phyloP scores from a whole-genome alignment of 2,329 filamentous ascomycete species.

The Colletotrichum theobromicola region DNA sequence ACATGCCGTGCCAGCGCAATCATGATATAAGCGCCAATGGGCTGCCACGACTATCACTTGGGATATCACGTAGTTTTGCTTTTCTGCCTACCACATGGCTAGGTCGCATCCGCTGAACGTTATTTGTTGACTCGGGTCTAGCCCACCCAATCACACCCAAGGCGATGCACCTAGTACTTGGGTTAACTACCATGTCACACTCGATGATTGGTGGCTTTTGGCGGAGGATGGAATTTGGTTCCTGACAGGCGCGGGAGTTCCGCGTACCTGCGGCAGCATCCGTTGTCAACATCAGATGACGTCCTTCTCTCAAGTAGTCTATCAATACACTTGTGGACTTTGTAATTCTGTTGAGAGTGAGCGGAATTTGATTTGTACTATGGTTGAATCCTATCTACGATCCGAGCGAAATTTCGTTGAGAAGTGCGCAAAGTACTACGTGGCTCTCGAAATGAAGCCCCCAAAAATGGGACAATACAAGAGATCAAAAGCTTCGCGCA shows the following conservation, averaged over 20 bases:
- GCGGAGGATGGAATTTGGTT: not conserved
- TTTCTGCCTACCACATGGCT: not conserved
- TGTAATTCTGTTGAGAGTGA: not conserved
- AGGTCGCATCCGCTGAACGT: not conserved
- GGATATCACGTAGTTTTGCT: not conserved
- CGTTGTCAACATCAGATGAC: not conserved
- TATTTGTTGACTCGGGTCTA: not conserved
- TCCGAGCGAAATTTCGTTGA: not conserved
- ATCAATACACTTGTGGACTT: not conserved
- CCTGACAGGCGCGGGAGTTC: not conserved
- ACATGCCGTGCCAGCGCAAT: not conserved
- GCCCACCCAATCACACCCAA: not conserved
- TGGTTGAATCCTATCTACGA: not conserved
- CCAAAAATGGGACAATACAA: not conserved
- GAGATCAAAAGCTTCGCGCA: not conserved
- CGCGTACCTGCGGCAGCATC: not conserved
- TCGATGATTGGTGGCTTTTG: not conserved
- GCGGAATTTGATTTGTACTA: not conserved
- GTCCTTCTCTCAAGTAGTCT: not conserved
- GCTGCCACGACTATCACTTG: not conserved
- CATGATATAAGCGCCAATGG: not conserved
- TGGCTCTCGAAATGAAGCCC: not conserved
- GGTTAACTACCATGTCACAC: not conserved
- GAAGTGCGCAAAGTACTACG: not conserved
- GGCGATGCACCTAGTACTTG: not conserved